Evolutionary conservation across 495 filamentous ascomycete species (phyloP).

Genomic region (Beverwykella pulmonaria): DNA sequence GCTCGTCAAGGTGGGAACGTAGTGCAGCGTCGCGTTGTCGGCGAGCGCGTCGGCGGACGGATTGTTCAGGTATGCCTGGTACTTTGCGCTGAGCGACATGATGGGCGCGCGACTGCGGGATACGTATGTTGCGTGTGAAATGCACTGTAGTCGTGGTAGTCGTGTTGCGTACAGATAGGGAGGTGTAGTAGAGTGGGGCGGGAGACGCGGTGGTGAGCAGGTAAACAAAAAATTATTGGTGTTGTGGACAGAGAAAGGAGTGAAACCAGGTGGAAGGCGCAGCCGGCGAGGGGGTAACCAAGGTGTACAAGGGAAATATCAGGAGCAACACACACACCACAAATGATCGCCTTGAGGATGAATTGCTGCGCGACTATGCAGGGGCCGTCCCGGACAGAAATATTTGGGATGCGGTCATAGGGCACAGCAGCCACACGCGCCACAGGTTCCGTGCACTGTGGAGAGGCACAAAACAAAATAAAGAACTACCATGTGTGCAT

Average conservation of each 20-base stretch:
- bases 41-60: slow-evolving; percentile 68
- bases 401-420: neutral
- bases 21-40: slow-evolving; percentile 75
- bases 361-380: slow-evolving; percentile 20
- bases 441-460: neutral
- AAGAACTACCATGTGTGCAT: no score
- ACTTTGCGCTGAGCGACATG: slow-evolving; percentile 69
- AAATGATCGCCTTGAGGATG: neutral
- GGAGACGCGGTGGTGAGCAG: neutral
- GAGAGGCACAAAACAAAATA: neutral
- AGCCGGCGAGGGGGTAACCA: neutral
- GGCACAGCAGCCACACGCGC: neutral
- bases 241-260: slow-evolving; percentile 1
- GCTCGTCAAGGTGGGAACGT: slow-evolving; percentile 85
- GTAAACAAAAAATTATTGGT: slow-evolving; percentile 20
- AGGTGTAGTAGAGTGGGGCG: neutral
- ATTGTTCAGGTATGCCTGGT: slow-evolving; percentile 75
- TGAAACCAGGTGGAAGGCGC: slow-evolving; percentile 4
- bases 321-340: slow-evolving; percentile 5
- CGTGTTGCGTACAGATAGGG: slow-evolving; percentile 4
- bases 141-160: neutral
- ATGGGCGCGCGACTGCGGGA: neutral
- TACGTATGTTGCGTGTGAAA: slow-evolving; percentile 12
- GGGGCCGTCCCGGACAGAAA: slow-evolving; percentile 12
- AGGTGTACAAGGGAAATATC: slow-evolving; percentile 6